Evolutionary conservation across 1,284 basidiomycete species (phyloP), one percentile per base, ranked within the genome.

Genomic region (Moniliella sp.): DNA sequence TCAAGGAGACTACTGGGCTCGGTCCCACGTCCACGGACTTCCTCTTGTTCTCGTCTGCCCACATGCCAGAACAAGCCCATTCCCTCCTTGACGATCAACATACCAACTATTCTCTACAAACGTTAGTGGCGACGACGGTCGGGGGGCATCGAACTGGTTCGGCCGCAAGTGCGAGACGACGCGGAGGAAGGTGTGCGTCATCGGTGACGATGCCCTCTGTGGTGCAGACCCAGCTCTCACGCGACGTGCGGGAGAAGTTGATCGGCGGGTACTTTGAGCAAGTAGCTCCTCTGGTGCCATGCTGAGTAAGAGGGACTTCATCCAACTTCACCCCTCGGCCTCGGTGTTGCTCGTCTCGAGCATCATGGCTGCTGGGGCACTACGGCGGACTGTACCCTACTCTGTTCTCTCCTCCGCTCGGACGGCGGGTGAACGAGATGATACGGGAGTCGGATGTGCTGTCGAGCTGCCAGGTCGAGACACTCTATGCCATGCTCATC

Each of bases 251-350:
- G 29, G 75, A 84, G 49, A 68, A 71, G 34, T 71, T 91, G 34
- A 69, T 88, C 53, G 94, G 93, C 63, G 72, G 74, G 13, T 94
- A 84, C 65, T 94, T 94, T 61, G 69, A 71, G 13, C 74, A 82
- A 26, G 68, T 88, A 31, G 72, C 76, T 1, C 78, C 77, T n/a
- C 66, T 81, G 29, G 71, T 88, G 39, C 86, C 14, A 69, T 93
- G 44, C 70, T 94, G 37, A 80, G 79, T 11, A 72, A 76, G 53
- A 68, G 71, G 28, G 86, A 94, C 56, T 91, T 94, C 52, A 65
- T 88, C 35, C 52, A 63, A n/a, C 41, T 63, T 32, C 67, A 70
- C 16, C 74, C 73, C 5, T 78, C 79, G 1, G 68, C 78, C 10
- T 76, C 79, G 1, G 67, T 84, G 25, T 63, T 94, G 38, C 70